Percentiles rank a stretch among this genome's conserved stretches.
phyloP scores from a whole-genome alignment of 805 yeast species.

The Candida ulmi region DNA sequence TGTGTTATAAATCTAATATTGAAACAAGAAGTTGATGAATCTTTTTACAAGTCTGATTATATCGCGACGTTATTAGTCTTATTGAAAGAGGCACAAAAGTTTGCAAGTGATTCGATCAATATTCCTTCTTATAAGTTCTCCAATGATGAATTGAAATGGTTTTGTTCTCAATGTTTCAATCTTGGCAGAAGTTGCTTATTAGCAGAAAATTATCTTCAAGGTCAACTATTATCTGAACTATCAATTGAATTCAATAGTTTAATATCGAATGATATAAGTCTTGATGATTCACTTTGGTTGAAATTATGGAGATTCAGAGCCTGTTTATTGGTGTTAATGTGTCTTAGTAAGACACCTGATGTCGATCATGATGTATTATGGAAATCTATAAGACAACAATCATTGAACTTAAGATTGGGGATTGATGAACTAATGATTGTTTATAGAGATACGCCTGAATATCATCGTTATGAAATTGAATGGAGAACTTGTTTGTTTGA shows the following conservation, averaged over 20 bases:
- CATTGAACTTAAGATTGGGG: conserved; percentile 8
- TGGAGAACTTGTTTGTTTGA: conserved; percentile 20
- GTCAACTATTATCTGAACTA: conserved; percentile 16
- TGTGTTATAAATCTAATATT: conserved; percentile 28
- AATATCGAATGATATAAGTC: conserved; percentile 24
- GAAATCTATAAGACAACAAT: conserved; percentile 7
- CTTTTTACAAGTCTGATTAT: conserved; percentile 5
- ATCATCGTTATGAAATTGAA: conserved; percentile 7
- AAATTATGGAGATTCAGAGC: conserved; percentile 16
- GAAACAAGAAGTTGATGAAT: conserved; percentile 16
- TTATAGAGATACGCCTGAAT: conserved; percentile 8
- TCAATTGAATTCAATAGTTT: conserved; percentile 17
- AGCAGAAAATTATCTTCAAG: conserved; percentile 8
- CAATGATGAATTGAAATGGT: conserved; percentile 35
- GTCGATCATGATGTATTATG: conserved; percentile 4
- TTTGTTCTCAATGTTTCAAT: conserved; percentile 31
- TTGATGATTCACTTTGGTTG: conserved; percentile 12
- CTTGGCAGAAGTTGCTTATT: conserved; percentile 22
- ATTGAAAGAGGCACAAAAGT: conserved; percentile 9
- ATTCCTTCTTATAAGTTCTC: conserved; percentile 15
- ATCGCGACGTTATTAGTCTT: conserved; percentile 8
- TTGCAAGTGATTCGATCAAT: conserved; percentile 8
- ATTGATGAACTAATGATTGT: conserved; percentile 13
- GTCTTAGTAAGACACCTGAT: conserved; percentile 7
- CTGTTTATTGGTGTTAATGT: conserved; percentile 12